Percentiles rank a stretch among this genome's conserved stretches.
Evolutionary conservation across 2,329 filamentous ascomycete species (phyloP).

Genomic region (Botrytis fabae): DNA sequence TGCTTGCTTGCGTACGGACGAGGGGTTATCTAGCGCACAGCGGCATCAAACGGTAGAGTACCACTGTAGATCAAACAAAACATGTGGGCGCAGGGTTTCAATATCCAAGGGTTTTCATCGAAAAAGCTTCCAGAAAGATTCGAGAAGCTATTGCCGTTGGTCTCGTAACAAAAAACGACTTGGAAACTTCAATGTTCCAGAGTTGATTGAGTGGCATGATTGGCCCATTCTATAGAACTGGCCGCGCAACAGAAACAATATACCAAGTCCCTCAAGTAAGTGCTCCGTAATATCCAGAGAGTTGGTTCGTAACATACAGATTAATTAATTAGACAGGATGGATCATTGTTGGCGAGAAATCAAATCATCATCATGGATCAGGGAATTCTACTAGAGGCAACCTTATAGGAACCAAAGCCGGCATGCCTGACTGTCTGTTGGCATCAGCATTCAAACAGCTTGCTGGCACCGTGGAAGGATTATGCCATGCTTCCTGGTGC

Average conservation of each 20-base stretch:
- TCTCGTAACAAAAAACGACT: neutral
- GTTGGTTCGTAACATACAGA: neutral
- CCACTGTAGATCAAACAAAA: constrained; percentile 18
- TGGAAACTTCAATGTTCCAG: neutral
- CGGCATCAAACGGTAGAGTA: constrained; percentile 9
- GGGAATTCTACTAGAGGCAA: neutral
- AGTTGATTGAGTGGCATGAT: neutral
- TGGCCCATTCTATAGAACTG: neutral
- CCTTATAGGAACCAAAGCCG: neutral
- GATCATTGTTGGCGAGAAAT: neutral
- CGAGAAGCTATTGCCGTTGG: constrained; percentile 8
- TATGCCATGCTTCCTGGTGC: neutral
- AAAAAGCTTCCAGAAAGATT: constrained; percentile 16
- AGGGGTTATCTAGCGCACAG: neutral
- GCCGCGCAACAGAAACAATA: neutral
- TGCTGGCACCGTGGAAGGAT: neutral
- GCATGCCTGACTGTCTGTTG: neutral
- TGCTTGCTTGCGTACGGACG: neutral
- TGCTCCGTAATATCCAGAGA: neutral
- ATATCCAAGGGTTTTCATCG: neutral
- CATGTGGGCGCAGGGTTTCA: constrained; percentile 18
- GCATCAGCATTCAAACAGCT: neutral
- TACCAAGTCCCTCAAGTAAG: neutral
- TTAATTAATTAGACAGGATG: neutral
- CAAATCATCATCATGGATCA: constrained; percentile 10